phyloP scores from a whole-genome alignment of 805 yeast species.

The Kodamaea kakaduensis region DNA sequence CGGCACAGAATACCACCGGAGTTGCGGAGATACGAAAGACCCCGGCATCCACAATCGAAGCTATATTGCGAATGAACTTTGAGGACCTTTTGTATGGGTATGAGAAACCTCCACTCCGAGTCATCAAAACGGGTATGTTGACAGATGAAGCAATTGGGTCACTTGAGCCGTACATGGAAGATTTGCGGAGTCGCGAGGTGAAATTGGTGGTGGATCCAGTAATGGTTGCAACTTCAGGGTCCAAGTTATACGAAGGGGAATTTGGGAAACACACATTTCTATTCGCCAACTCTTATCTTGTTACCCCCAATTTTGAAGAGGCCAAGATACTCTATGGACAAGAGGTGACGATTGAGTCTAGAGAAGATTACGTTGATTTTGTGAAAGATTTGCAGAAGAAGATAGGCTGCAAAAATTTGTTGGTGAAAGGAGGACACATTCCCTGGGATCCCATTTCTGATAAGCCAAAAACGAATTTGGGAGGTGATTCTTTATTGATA shows the following conservation, averaged over 20 bases:
- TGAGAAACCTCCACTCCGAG: conserved; percentile 42
- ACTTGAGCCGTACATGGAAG: conserved; percentile 33
- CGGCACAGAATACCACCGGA: conserved; percentile 67
- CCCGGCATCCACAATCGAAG: conserved; percentile 40
- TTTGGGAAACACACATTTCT: conserved; percentile 40
- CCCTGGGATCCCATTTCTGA: conserved; percentile 34
- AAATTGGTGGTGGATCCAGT: conserved; percentile 76
- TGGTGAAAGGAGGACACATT: conserved; percentile 80
- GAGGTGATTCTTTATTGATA: conserved; percentile 21
- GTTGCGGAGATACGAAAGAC: conserved; percentile 45
- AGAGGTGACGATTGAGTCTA: conserved; percentile 22
- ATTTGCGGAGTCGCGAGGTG: conserved; percentile 23
- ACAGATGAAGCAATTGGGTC: conserved; percentile 51
- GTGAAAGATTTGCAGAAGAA: conserved; percentile 21
- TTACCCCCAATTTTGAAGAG: conserved; percentile 77
- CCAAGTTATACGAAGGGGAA: conserved; percentile 46
- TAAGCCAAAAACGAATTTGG: conserved; percentile 10
- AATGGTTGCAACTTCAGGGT: conserved; percentile 78
- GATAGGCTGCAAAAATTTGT: conserved; percentile 47
- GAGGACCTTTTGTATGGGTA: conserved; percentile 49
- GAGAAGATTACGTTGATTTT: conserved; percentile 34
- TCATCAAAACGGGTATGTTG: conserved; percentile 77
- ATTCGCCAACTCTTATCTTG: conserved; percentile 50
- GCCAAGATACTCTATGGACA: conserved; percentile 42
- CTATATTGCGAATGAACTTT: conserved; percentile 50